phyloP scores from a whole-genome alignment of 768 basidiomycete genomes.

The Scleroderma bovista region DNA sequence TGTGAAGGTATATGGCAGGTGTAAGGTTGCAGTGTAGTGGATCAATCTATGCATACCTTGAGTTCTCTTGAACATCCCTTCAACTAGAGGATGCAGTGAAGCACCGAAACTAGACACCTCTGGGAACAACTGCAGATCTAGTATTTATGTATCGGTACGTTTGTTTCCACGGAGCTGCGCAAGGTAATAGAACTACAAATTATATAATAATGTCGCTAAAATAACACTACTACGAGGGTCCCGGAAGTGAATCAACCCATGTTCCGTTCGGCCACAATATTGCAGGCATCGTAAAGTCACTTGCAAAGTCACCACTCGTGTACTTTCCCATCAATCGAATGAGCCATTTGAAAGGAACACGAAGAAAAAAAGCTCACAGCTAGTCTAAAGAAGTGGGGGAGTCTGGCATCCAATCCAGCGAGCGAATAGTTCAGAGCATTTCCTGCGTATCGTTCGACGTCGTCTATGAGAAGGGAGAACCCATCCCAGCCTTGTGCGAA shows the following conservation, averaged over 20 bases:
- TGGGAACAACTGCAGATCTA: too few relatives aligned
- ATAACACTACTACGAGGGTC: slow-evolving; percentile 43
- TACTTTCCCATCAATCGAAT: slow-evolving; percentile 34
- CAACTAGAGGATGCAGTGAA: slow-evolving; percentile 6
- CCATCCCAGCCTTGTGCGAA: slow-evolving; percentile 56
- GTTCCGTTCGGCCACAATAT: slow-evolving; percentile 75
- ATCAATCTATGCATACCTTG: slow-evolving; percentile 11
- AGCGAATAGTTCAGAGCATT: slow-evolving; percentile 65
- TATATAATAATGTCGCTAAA: neutral
- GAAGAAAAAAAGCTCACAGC: slow-evolving; percentile 45
- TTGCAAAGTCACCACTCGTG: slow-evolving; percentile 39
- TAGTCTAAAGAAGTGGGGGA: slow-evolving; percentile 76
- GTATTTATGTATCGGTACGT: too few relatives aligned
- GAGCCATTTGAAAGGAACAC: neutral
- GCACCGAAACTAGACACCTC: too few relatives aligned
- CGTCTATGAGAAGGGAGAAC: slow-evolving; percentile 77
- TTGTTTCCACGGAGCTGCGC: too few relatives aligned
- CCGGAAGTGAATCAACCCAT: slow-evolving; percentile 68
- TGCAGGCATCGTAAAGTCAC: slow-evolving; percentile 80
- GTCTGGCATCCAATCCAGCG: slow-evolving; percentile 47
- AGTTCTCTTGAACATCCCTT: slow-evolving; percentile 16
- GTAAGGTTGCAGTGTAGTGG: neutral
- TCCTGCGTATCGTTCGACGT: slow-evolving; percentile 77
- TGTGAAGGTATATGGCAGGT: too few relatives aligned
- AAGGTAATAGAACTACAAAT: too few relatives aligned